Percentiles rank a stretch among this genome's conserved stretches.
These are phyloP conservation scores for Penicillium sp. DNA, from an alignment of 2,329 filamentous ascomycete species.

Conservation along the genomic window DNA sequence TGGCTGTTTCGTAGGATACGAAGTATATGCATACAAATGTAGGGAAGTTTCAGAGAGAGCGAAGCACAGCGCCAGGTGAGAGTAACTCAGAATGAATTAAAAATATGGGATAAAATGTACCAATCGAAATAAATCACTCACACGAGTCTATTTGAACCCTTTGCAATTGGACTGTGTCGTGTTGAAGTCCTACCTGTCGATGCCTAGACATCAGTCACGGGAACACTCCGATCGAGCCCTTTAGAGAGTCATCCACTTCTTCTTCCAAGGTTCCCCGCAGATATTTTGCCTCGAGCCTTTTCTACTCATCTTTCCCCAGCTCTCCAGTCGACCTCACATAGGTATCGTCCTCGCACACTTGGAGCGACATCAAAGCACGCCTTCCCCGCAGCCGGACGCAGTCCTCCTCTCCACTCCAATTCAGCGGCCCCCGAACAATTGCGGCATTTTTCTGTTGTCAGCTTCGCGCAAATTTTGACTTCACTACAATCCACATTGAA, in stretches of 20 bases:
- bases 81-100: background rate
- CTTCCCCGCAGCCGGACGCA: slow-evolving; percentile 26
- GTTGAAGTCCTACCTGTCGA: slow-evolving; percentile 17
- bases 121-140: slow-evolving; percentile 1
- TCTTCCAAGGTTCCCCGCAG: slow-evolving; percentile 5
- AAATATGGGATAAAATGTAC: background rate
- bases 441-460: slow-evolving; percentile 23
- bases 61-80: slow-evolving; percentile 1
- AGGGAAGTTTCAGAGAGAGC: background rate
- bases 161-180: slow-evolving; percentile 17
- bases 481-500: slow-evolving; percentile 1
- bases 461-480: slow-evolving; percentile 13
- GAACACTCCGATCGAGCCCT: slow-evolving; percentile 21
- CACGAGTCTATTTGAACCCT: slow-evolving; percentile 7
- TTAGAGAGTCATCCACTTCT: slow-evolving; percentile 10
- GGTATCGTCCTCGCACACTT: background rate
- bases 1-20: slow-evolving; percentile 10
- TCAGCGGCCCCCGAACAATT: slow-evolving; percentile 22
- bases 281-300: slow-evolving; percentile 1
- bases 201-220: slow-evolving; percentile 25
- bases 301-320: background rate
- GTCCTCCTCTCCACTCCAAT: slow-evolving; percentile 25
- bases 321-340: background rate
- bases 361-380: slow-evolving; percentile 8
- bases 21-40: slow-evolving; percentile 15